Evolutionary conservation across 2,329 filamentous ascomycete species (phyloP), one percentile per base, ranked within the genome.

Genomic region (Penicillium freii): DNA sequence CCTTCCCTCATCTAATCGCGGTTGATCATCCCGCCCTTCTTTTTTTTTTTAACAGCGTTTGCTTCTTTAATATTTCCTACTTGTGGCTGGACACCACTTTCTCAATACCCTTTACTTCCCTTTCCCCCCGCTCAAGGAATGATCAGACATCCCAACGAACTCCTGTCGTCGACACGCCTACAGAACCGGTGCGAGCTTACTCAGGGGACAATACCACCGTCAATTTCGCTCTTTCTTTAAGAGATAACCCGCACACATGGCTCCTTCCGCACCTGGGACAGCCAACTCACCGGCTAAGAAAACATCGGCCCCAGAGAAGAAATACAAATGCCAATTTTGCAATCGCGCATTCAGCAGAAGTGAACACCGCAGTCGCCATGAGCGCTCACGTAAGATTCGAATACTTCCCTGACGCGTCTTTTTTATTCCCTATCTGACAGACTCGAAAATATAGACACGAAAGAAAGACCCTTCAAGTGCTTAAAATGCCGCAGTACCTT

Each of bases 311-410:
- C 91, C 92, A 56, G 94, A 97, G 82, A 93, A 95, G 82, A 96
- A 97, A 80, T 99, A 99, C 86, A 97, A 97, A 78, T 99, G 94
- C 81, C 92, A 96, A 82, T 97, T 96, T 78, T 97, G 94, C 82
- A 92, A 92, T 79, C 86, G 94, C 77, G 94, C 94, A 63, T 99
- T 99, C 77, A 97, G 92, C 80, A 85, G 94, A 76, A 96, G 92
- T 77, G 94, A 99, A 78, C 94, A 99, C 78, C 87, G 94, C 69
- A 97, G 92, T 79, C 85, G 94, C 78, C 94, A 99, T 78, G 94
- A 99, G 80, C 86, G 94, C 80, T 96, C 92, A 75, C 94, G 94
- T 97, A 94, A 83, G 93, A 93, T 42, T 49, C 0, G 2, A 10
- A 33, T n/a, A 11, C 15, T 33, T 25, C 19, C 23, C 3, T 4